phyloP scores from a whole-genome alignment of 2,329 filamentous ascomycete genomes.

The Talaromyces sp. region DNA sequence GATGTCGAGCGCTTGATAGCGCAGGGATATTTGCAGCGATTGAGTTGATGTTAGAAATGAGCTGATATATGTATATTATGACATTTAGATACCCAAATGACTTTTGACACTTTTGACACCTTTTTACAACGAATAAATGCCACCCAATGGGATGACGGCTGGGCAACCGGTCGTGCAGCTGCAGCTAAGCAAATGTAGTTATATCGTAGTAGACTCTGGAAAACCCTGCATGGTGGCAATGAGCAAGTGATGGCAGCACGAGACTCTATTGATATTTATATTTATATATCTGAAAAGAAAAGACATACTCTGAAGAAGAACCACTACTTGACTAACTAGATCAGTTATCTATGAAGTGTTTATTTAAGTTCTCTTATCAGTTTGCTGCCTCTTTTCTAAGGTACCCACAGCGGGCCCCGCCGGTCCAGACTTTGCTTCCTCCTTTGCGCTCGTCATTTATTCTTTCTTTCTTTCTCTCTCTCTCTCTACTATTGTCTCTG shows the following conservation, averaged over 20 bases:
- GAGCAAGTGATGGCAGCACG: too few relatives aligned
- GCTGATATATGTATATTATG: slow-evolving; percentile 48
- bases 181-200: not conserved
- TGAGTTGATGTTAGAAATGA: slow-evolving; percentile 57
- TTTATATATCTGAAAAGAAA: too few relatives aligned
- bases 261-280: too few relatives aligned
- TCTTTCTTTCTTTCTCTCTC: not conserved
- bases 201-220: too few relatives aligned
- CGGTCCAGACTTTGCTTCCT: not conserved
- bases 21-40: slow-evolving; percentile 88
- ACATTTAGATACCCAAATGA: slow-evolving; percentile 6
- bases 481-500: not conserved
- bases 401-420: not conserved
- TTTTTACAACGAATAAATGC: too few relatives aligned
- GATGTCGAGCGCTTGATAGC: slow-evolving; percentile 92
- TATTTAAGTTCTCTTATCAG: not conserved
- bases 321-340: not conserved
- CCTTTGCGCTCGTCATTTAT: not conserved
- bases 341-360: not conserved
- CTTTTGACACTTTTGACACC: not conserved
- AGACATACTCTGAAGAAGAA: not conserved
- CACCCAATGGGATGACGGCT: too few relatives aligned
- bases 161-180: slow-evolving; percentile 2
- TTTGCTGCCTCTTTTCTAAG: not conserved
- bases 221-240: too few relatives aligned